phyloP scores from a whole-genome alignment of 1,284 basidiomycete genomes.

The Leccinum subrobustum region DNA sequence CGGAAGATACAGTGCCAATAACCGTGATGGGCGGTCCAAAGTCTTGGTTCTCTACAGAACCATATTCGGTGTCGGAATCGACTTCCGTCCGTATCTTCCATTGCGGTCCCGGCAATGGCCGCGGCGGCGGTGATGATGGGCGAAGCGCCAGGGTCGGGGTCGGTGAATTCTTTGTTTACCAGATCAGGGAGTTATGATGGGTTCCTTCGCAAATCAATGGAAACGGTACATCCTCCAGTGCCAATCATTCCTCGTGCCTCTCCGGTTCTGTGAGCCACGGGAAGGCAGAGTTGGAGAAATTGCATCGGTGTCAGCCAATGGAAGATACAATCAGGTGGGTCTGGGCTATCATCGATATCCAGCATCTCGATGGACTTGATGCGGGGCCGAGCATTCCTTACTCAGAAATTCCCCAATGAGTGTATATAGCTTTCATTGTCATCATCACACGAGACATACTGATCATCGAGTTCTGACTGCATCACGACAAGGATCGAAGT shows the following conservation, averaged over 20 bases:
- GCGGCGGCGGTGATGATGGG: not conserved
- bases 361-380: no score
- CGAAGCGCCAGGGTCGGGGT: not conserved
- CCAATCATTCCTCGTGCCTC: not conserved
- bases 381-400: not conserved
- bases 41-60: not conserved
- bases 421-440: not conserved
- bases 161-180: no score
- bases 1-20: not conserved
- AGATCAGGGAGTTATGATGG: not conserved
- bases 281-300: not conserved
- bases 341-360: not conserved
- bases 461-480: not conserved
- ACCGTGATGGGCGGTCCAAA: not conserved
- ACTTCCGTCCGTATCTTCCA: not conserved
- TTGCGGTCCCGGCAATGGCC: not conserved
- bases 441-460: slow-evolving; percentile 7
- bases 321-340: not conserved
- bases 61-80: not conserved
- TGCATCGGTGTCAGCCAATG: not conserved
- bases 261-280: not conserved
- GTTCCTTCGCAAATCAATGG: not conserved
- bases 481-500: not conserved
- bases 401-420: not conserved
- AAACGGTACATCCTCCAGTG: not conserved